Base-by-base conservation (phyloP, 2,329 filamentous ascomycete species). In the Sarocladium kiliense region DNA sequence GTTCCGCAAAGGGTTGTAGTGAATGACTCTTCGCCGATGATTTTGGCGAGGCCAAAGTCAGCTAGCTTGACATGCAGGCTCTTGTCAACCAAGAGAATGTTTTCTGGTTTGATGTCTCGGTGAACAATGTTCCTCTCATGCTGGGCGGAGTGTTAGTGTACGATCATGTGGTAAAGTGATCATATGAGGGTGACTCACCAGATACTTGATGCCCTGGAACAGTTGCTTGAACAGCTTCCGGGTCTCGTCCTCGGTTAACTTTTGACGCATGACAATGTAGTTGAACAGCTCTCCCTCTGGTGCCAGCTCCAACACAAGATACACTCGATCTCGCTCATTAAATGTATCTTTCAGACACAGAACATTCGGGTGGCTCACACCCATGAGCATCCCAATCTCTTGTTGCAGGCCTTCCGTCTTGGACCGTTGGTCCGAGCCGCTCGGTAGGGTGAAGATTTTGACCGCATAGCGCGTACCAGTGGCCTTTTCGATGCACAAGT, bases 71-170 rank as follows among this genome's bases (percentile, higher is more conserved):
- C 87, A 57, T 86, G 86, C 26, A 97, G 74, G 32, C 94, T 80
- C 65, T 90, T 91, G 71, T 97, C 91, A 4, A 88, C 85, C 34
- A 99, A 76, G 9, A 99, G 75, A 32, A 99, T 97, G 65, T 97
- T 97, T 68, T 97, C 93, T 0, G 92, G 93, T 71, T 97, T 97
- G 73, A 99, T 97, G 64, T 99, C 94, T 56, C 94, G 88, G 69
- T 99, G 94, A 4, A 97, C 92, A 68, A 99, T 96, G 64, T 94
- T 95, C 59, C 94, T 89, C 58, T 97, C 94, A 68, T 99, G 94
- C 93, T 97, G 57, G 32, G 30, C 7, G 14, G 4, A 16, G 14
- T 27, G 55, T 59, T 44, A 42, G 37, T 53, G 25, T 53, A n/a
- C 12, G 9, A 18, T 23, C 34, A 4, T 18, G 25, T 27, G 34